phyloP scores from a whole-genome alignment of 2,329 filamentous ascomycete species.

The Calonectria hawksworthii region DNA sequence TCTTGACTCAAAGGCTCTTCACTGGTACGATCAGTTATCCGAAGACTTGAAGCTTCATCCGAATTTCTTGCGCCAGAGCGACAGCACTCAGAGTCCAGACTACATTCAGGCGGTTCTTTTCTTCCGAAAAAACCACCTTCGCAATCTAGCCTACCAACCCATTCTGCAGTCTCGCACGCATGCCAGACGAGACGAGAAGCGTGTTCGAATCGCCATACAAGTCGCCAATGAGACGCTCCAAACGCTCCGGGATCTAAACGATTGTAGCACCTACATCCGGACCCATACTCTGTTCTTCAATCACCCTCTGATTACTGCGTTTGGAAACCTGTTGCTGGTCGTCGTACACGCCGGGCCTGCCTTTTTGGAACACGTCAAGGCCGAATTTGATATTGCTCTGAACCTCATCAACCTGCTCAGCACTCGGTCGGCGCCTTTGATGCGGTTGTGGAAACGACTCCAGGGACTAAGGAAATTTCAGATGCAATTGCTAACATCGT shows the following conservation, averaged over 20 bases:
- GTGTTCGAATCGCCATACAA: not conserved
- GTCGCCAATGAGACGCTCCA: conserved; percentile 19
- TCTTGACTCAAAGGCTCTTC: not conserved
- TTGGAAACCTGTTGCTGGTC: conserved; percentile 13
- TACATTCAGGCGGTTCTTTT: conserved; percentile 12
- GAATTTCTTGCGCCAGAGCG: not conserved
- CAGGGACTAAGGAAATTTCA: conserved; percentile 8
- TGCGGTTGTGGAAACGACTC: conserved; percentile 15
- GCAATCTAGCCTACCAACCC: conserved; percentile 6
- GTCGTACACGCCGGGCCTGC: conserved; percentile 1
- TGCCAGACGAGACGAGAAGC: not conserved
- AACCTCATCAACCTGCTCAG: conserved; percentile 9
- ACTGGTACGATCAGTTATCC: conserved; percentile 11
- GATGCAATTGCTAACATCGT: not conserved
- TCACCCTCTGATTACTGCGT: not conserved
- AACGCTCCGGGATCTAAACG: conserved; percentile 11
- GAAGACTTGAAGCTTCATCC: not conserved
- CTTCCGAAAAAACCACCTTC: conserved; percentile 15
- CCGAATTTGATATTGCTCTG: conserved; percentile 16
- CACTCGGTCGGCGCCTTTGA: not conserved
- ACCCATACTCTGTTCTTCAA: conserved; percentile 13
- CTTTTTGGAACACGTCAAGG: not conserved
- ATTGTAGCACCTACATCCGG: not conserved
- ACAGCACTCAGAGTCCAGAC: not conserved
- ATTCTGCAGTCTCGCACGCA: conserved; percentile 2